Conservation (phyloP, 495 filamentous ascomycete species). For the Penicillium steckii region DNA sequence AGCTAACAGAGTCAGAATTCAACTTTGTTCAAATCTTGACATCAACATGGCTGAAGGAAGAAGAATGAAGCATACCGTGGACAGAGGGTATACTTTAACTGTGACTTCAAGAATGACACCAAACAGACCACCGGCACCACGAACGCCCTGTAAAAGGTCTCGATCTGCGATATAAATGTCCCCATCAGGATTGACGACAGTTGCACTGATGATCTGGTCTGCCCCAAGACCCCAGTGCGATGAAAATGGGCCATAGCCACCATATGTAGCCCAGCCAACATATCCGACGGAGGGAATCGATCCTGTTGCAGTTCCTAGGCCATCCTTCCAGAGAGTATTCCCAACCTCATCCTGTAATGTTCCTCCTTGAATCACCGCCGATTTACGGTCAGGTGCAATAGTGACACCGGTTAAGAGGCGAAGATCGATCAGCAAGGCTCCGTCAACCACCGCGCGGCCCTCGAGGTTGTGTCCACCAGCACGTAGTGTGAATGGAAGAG, state of each 20-base stretch:
- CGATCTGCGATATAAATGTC: conserved; percentile 32
- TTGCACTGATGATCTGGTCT: conserved; percentile 42
- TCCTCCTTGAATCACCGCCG: conserved; percentile 35
- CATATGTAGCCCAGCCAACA: conserved; percentile 39
- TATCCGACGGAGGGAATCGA: conserved; percentile 32
- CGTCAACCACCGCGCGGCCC: conserved; percentile 21
- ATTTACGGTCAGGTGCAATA: conserved; percentile 21
- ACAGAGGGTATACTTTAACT: conserved; percentile 35
- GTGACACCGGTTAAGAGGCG: conserved; percentile 29
- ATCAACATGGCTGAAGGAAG: not conserved
- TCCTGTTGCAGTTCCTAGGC: conserved; percentile 29
- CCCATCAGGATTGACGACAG: conserved; percentile 34
- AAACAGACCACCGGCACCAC: conserved; percentile 38
- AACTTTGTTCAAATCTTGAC: not conserved
- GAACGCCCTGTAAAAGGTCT: conserved; percentile 31
- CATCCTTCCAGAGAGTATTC: conserved; percentile 22
- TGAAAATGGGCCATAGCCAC: conserved; percentile 41
- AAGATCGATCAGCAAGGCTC: conserved; percentile 36
- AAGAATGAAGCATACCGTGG: conserved; percentile 22
- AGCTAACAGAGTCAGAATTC: conserved; percentile 14
- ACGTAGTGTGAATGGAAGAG: conserved; percentile 35
- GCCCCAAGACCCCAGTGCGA: conserved; percentile 35
- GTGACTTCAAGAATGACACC: conserved; percentile 42
- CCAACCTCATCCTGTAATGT: conserved; percentile 27
- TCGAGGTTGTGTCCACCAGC: conserved; percentile 38